A percentile compares a stretch with the other conserved stretches of the same genome.
Conservation (phyloP, 2,329 filamentous ascomycete species). For the Arthroderma sp. region DNA sequence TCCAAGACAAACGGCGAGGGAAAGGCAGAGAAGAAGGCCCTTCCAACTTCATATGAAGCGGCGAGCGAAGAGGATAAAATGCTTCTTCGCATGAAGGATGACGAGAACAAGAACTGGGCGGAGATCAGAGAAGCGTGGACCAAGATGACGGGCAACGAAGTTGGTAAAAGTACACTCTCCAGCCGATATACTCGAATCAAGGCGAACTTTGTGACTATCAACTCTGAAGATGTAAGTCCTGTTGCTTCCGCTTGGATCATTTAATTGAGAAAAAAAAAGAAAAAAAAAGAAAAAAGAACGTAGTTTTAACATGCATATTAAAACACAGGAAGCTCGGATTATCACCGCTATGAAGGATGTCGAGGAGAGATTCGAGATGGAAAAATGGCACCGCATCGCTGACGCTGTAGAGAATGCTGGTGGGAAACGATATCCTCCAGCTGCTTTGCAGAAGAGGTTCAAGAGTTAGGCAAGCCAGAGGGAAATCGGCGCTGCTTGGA, state of each 20-base stretch:
- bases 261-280: too few species aligned
- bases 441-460: constrained; percentile 26
- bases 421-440: constrained; percentile 21
- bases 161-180: constrained; percentile 23
- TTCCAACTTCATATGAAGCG: constrained; percentile 15
- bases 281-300: too few species aligned
- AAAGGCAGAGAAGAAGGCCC: constrained; percentile 11
- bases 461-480: constrained; percentile 25
- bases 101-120: constrained; percentile 14
- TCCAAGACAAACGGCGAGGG: not conserved
- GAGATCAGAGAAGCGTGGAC: constrained; percentile 17
- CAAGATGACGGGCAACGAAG: constrained; percentile 18
- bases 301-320: too few species aligned
- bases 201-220: constrained; percentile 26
- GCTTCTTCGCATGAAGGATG: constrained; percentile 19
- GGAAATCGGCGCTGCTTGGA: not conserved
- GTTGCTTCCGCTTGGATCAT: not conserved
- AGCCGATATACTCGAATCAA: constrained; percentile 28
- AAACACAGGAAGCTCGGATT: constrained; percentile 17
- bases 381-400: constrained; percentile 28
- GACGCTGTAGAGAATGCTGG: constrained; percentile 18
- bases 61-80: constrained; percentile 14
- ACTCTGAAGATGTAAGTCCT: constrained; percentile 22
- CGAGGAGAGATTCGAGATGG: constrained; percentile 25
- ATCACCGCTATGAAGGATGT: constrained; percentile 26